These are phyloP conservation scores for Leccinum boreale DNA, from an alignment of 768 basidiomycete genomes.

Conservation along the genomic window DNA sequence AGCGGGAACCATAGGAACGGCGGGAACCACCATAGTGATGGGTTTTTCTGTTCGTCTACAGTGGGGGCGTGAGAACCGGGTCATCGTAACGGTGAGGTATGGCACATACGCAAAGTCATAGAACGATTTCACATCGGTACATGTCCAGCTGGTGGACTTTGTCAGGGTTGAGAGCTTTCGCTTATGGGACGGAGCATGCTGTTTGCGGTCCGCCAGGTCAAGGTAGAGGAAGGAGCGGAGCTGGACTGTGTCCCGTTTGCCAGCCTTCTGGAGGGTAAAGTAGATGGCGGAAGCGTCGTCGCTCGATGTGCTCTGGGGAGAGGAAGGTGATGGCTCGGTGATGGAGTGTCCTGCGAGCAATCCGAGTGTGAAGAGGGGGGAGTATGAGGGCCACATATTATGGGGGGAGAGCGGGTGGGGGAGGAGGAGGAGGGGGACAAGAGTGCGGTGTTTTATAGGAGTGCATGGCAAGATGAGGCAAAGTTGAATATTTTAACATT, in stretches of 20 bases:
- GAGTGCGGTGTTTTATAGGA: constrained; percentile 13
- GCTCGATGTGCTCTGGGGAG: constrained; percentile 1
- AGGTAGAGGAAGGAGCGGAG: constrained; percentile 65
- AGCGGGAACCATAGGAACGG: constrained; percentile 2
- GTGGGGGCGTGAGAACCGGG: background rate
- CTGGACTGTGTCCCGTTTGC: constrained; percentile 36
- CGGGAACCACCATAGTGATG: constrained; percentile 12
- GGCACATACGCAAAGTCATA: constrained; percentile 14
- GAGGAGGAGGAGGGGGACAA: background rate
- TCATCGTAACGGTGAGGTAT: background rate
- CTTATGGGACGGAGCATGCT: constrained; percentile 37
- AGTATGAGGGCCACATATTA: constrained; percentile 38
- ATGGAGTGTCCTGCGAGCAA: constrained; percentile 39
- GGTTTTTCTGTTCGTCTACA: constrained; percentile 28
- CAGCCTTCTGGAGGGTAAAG: constrained; percentile 41
- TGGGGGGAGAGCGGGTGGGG: background rate
- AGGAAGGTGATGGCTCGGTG: background rate
- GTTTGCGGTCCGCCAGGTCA: constrained; percentile 56
- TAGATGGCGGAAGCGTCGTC: constrained; percentile 41
- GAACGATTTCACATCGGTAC: constrained; percentile 9
- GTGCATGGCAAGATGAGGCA: constrained; percentile 1
- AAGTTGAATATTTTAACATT: constrained; percentile 19
- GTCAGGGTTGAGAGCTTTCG: constrained; percentile 32
- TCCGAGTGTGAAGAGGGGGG: constrained; percentile 64
- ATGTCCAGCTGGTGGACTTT: constrained; percentile 32